phyloP scores from a whole-genome alignment of 2,329 filamentous ascomycete genomes.

The Aspergillus eucalypticola region DNA sequence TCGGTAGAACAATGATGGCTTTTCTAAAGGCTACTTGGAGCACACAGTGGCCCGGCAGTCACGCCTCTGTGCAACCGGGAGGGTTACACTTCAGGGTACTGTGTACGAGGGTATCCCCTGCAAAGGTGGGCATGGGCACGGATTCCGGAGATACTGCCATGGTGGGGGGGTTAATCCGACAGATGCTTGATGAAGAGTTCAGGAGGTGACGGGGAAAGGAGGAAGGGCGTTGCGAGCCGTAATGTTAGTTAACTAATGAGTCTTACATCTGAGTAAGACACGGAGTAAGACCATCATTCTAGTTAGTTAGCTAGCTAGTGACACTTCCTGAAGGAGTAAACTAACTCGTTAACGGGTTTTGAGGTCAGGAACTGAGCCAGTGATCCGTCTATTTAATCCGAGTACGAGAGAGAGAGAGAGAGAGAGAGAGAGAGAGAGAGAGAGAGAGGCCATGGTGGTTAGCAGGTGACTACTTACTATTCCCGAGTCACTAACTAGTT shows the following conservation, averaged over 20 bases:
- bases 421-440: no score
- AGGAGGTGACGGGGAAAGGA: not conserved
- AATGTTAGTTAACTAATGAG: not conserved
- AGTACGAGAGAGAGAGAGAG: no score
- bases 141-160: not conserved
- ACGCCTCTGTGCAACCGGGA: not conserved
- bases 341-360: no score
- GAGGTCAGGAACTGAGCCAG: no score
- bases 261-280: not conserved
- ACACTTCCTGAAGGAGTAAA: no score
- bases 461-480: no score
- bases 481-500: no score
- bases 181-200: not conserved
- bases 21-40: not conserved
- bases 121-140: not conserved
- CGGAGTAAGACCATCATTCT: not conserved
- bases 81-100: not conserved
- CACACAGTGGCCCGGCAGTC: not conserved
- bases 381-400: no score
- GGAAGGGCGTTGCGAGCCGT: no score
- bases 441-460: no score
- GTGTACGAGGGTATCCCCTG: conserved; percentile 1
- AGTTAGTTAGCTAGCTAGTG: no score
- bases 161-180: not conserved
- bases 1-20: conserved; percentile 1